Conservation (phyloP, 352 stramenopile genomes). For the Pseudoperonospora humuli region DNA sequence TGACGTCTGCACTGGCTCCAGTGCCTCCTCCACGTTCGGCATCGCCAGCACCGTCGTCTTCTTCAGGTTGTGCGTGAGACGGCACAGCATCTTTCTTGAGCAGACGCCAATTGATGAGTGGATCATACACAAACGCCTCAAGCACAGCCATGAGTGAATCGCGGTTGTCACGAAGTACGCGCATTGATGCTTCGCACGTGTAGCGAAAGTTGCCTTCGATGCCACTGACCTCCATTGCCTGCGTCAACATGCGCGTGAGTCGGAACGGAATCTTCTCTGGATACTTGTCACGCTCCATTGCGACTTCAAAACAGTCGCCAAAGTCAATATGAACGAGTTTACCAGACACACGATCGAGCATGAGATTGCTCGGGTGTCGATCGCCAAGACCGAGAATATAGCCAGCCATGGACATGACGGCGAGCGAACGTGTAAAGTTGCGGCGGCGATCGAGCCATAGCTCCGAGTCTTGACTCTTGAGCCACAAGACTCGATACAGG, state of each 20-base stretch:
- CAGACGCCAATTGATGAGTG: slow-evolving; percentile 98
- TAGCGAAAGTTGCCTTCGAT: slow-evolving; percentile 99
- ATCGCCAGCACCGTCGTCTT: slow-evolving; percentile 31
- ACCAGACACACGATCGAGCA: slow-evolving; percentile 98
- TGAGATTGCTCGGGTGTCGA: slow-evolving; percentile 99
- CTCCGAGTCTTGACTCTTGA: slow-evolving; percentile 98
- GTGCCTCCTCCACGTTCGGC: slow-evolving; percentile 26
- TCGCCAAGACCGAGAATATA: slow-evolving; percentile 99
- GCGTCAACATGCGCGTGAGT: slow-evolving; percentile 97
- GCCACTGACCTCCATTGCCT: slow-evolving; percentile 99
- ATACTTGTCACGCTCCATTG: slow-evolving; percentile 99
- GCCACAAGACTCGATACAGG: slow-evolving; percentile 98
- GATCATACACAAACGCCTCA: slow-evolving; percentile 99
- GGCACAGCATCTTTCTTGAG: slow-evolving; percentile 82
- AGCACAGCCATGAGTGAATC: slow-evolving; percentile 99
- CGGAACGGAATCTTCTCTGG: slow-evolving; percentile 99
- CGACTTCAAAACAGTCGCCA: slow-evolving; percentile 98
- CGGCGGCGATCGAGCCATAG: slow-evolving; percentile 98
- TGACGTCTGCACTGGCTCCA: slow-evolving; percentile 11
- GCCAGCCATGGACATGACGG: slow-evolving; percentile 99
- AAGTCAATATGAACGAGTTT: slow-evolving; percentile 99
- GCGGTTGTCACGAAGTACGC: slow-evolving; percentile 96
- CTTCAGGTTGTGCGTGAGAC: slow-evolving; percentile 63
- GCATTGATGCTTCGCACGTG: slow-evolving; percentile 98
- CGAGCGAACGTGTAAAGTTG: slow-evolving; percentile 97